Evolutionary conservation across 176 grass and related monocot species (phyloP), one percentile per base, ranked within the genome.

Genomic region (Carex pumila): DNA sequence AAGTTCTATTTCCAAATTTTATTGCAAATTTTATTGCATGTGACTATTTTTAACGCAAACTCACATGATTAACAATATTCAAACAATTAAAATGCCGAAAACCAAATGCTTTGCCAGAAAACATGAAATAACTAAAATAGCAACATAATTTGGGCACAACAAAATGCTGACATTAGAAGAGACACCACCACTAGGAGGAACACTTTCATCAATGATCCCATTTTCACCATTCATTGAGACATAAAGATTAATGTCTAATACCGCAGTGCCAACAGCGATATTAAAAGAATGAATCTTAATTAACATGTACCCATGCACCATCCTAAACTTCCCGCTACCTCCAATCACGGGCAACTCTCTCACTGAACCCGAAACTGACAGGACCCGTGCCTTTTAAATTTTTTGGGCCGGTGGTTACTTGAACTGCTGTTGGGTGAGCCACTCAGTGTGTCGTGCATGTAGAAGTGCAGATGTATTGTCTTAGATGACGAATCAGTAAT

Each of bases 321-420:
- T 81, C 14, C 90, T 88, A 70, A 94, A 80, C 3, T 1, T 55
- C 2, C 90, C 88, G 29, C 81, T 77, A 67, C 86, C 92, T 1
- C 92, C 92, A 66, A 91, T 59, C 17, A 94, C 87, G 0, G 92
- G 56, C 49, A 90, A 78, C 74, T 94, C 92, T 76, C 87, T 88
- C 41, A 90, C 81, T 0, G 77, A n/a, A 41, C 14, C 93, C 90
- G 43, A 94, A 92, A 58, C 80, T 61, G 82, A 34, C 32, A 34
- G 41, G 79, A 41, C 86, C 53, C 18, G 71, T 71, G 1, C 21
- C 32, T 0, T 72, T 85, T 11, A 77, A 56, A 39, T 80, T 75
- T 57, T 70, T 5, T 1, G 66, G 15, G 36, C 89, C 89, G 14
- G 49, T 29, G 18, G 83, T 82, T 39, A 84, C 82, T 71, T 69